Conservation (phyloP, 257 asterid genomes). For the Primulina eburnea region DNA sequence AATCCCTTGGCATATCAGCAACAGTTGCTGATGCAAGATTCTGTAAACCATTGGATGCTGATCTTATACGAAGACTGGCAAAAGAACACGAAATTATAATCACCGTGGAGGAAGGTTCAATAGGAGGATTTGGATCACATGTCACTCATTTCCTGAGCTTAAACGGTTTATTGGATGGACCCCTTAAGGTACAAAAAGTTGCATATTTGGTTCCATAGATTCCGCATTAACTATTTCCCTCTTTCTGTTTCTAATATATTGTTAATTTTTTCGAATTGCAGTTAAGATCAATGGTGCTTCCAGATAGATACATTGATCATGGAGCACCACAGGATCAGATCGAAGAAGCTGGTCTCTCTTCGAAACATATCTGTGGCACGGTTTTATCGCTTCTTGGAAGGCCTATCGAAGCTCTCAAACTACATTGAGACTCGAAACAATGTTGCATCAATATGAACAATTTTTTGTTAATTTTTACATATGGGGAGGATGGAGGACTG, state of each 20-base stretch:
- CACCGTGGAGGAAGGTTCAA: slow-evolving; percentile 77
- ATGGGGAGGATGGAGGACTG: slow-evolving; percentile 4
- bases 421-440: slow-evolving; percentile 23
- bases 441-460: too few relatives aligned
- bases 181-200: slow-evolving; percentile 47
- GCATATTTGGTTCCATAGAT: not conserved
- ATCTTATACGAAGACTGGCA: slow-evolving; percentile 50
- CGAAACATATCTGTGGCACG: slow-evolving; percentile 62
- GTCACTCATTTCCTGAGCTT: slow-evolving; percentile 62
- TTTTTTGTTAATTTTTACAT: not conserved
- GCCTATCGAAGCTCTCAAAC: slow-evolving; percentile 50
- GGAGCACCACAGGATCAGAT: slow-evolving; percentile 75
- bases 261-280: slow-evolving; percentile 29
- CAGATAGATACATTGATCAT: slow-evolving; percentile 74
- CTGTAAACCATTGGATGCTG: slow-evolving; percentile 75
- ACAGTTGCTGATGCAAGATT: slow-evolving; percentile 78
- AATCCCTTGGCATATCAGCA: slow-evolving; percentile 33
- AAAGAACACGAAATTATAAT: slow-evolving; percentile 64
- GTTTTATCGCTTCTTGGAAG: slow-evolving; percentile 59
- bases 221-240: not conserved
- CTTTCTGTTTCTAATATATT: not conserved
- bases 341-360: slow-evolving; percentile 70
- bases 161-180: slow-evolving; percentile 63
- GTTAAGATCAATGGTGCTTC: slow-evolving; percentile 74
- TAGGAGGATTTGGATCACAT: slow-evolving; percentile 85